Evolutionary conservation across 169 alveolate species (phyloP).

Genomic region (Eimeria acervulina): DNA sequence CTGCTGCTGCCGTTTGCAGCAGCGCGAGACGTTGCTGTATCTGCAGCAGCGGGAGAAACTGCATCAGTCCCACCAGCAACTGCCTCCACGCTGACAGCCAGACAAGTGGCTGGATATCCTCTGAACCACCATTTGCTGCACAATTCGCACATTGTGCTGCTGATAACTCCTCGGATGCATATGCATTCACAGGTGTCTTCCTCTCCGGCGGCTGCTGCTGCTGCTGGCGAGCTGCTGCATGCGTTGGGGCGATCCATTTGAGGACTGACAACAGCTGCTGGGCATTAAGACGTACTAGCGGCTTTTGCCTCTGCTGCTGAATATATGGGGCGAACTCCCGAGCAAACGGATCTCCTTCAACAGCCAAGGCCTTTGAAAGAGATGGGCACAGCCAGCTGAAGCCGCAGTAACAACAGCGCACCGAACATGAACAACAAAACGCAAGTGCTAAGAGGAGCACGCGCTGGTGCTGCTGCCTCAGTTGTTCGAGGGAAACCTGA

Average conservation of each 20-base stretch:
- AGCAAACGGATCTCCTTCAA: conserved; percentile 4
- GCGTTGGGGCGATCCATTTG: conserved; percentile 29
- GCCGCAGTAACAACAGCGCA: background rate
- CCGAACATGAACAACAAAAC: background rate
- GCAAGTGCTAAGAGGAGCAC: background rate
- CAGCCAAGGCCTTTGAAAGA: background rate
- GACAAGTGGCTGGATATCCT: background rate
- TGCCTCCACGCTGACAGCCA: conserved; percentile 55
- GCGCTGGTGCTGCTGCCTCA: conserved; percentile 3
- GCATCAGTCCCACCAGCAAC: background rate
- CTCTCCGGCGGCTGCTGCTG: conserved; percentile 18
- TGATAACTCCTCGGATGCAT: background rate
- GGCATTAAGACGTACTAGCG: background rate
- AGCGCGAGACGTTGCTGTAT: conserved; percentile 45
- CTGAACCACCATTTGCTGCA: background rate
- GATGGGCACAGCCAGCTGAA: conserved; percentile 50
- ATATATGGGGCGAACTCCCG: conserved; percentile 18
- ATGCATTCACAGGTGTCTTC: background rate
- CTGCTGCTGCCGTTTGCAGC: conserved; percentile 52
- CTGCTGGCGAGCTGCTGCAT: conserved; percentile 10
- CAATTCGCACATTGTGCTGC: background rate
- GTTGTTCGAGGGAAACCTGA: background rate
- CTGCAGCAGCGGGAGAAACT: conserved; percentile 11
- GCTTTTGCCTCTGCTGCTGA: background rate
- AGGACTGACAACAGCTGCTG: conserved; percentile 40